Base-by-base conservation (phyloP, 805 yeast genomes). In the Ogataea parapolymorpha region DNA sequence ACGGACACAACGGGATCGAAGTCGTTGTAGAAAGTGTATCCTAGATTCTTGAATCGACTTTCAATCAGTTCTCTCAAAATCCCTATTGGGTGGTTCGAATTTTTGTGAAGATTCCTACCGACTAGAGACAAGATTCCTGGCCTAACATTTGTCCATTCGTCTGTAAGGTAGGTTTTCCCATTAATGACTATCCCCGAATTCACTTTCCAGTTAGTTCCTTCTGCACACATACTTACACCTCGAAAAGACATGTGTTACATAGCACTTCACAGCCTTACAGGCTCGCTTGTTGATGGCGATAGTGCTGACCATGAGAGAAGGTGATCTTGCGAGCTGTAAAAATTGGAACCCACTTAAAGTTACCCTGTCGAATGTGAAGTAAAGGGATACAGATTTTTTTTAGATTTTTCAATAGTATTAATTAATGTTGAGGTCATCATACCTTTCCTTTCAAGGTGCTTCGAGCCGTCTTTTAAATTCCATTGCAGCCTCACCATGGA, bases 101-200 rank as follows among this genome's bases (percentile, higher is more conserved):
- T 68, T 35, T 78, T 70, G 59, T 91, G 96, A 18, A 91, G 67
- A 37, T 84, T 75, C 46, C 95, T 72, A 17, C 80, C 83, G 0
- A 89, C 79, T 23, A 87, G 67, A 4, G 71, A 73, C 9, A 82
- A 53, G 30, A 93, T 88, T 26, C 83, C 71, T 2, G 81, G 80
- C 0, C 96, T 85, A 1, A 86, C 82, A 56, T 93, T 93, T 2
- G 97, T 88, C 85, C 87, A 79, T 27, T 77, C 82, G 59, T 89
- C 95, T 0, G 81, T 71, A 15, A 66, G 59, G 55, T 79, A 83
- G 0, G 62, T 51, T 40, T 72, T 68, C 1, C 80, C 83, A 35
- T 71, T 67, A 2, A 85, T 34, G n/a, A 17, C 22, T 15, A 47
- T 34, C 23, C 35, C 14, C 2, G 37, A 32, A 12, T 24, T 14